Base-by-base conservation (phyloP, 257 asterid species). In the Salvia miltiorrhiza region DNA sequence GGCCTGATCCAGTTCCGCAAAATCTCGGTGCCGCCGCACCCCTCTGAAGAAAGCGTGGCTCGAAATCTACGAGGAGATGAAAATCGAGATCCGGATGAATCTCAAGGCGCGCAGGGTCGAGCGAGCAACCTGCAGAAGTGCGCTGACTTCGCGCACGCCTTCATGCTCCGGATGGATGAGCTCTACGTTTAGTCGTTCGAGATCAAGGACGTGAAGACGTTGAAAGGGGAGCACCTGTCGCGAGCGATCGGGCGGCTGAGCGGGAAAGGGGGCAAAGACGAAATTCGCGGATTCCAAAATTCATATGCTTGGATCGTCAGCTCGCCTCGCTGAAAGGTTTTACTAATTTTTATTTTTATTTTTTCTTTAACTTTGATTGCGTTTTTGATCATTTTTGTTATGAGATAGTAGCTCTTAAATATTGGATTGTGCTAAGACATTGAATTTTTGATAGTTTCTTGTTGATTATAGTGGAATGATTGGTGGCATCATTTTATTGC, bases 151-250 rank as follows among this genome's bases (percentile, higher is more conserved):
- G 92, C 84, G 21, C 97, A 92, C 80, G 96, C 96, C 1, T 92
- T 92, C 78, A 82, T 78, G 87, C 87, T 92, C 20, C 86, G 98
- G 2, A 37, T 92, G 81, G 98, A 92, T 53, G 98, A 89, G 77
- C 83, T 92, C 20, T 89, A 83, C 48, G 90, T 87, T 1, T 95
- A 92, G 58, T 87, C 96, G 0, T 92, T 92, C 5, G 98, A 92
- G 79, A 89, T 89, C 24, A 92, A 92, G 86, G 98, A 92, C 43
- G 96, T 92, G 65, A 89, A 92, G 81, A 92, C 96, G 0, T 44
- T 92, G 69, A 82, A 75, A 58, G 98, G 98, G 98, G n/a, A 92
- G 71, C 98, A n/a, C n/a, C n/a, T n/a, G n/a, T n/a, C n/a, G n/a
- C n/a, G n/a, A n/a, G n/a, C n/a, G n/a, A n/a, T n/a, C n/a, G n/a